Conservation (phyloP, 768 basidiomycete species). For the Boletus sensibilis region DNA sequence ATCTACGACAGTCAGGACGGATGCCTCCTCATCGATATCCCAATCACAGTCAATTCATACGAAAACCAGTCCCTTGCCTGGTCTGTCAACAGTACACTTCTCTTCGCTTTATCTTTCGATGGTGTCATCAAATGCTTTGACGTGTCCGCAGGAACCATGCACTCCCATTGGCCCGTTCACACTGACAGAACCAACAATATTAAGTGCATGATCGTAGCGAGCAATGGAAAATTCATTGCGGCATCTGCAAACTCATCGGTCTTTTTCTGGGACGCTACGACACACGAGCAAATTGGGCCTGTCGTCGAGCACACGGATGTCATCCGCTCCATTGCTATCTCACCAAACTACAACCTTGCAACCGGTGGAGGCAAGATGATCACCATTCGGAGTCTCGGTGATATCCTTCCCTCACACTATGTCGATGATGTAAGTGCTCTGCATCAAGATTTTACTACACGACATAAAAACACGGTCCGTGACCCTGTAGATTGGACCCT, state of each 20-base stretch:
- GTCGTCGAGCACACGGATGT: slow-evolving; percentile 1
- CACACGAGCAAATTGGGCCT: slow-evolving; percentile 3
- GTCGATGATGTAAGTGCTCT: slow-evolving; percentile 6
- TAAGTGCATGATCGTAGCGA: slow-evolving; percentile 8
- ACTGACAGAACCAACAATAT: neutral
- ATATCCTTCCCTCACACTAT: slow-evolving; percentile 6
- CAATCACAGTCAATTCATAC: slow-evolving; percentile 8
- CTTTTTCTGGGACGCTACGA: slow-evolving; percentile 11
- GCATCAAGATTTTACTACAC: too few relatives aligned
- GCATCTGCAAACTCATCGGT: neutral
- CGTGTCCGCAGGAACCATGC: neutral
- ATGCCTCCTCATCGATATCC: slow-evolving; percentile 4
- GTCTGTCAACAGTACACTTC: neutral
- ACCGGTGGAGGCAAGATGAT: neutral
- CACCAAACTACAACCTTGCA: slow-evolving; percentile 7
- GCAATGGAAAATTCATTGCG: slow-evolving; percentile 12
- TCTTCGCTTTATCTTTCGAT: slow-evolving; percentile 9
- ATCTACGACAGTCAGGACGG: slow-evolving; percentile 10
- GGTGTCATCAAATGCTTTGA: slow-evolving; percentile 9
- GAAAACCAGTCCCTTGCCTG: slow-evolving; percentile 15
- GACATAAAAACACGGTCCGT: neutral
- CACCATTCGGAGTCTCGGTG: slow-evolving; percentile 1
- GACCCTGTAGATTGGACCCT: neutral
- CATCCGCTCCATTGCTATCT: slow-evolving; percentile 10
- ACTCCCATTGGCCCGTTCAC: neutral